Base-by-base conservation (phyloP, 345 rosid species). In the Linum lewisii region DNA sequence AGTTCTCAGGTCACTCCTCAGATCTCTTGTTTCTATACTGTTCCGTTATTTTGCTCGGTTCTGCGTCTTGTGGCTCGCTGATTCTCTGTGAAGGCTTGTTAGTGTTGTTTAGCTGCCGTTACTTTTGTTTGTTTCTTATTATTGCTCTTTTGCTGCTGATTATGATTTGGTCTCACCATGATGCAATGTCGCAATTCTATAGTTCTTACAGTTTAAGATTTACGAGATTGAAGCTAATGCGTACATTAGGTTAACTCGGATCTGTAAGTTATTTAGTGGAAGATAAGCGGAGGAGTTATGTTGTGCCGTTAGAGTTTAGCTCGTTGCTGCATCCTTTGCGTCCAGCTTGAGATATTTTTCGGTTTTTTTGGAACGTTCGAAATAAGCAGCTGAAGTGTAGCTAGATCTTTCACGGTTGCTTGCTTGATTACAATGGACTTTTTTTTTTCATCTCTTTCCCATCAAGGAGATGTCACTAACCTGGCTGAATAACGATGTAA, bases 1-100 rank as follows among this genome's bases (percentile, higher is more conserved):
- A 51, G 1, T 68, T 71, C 42, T 69, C 81, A 67, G 85, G 92
- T 84, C 20, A 10, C 14, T 61, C 54, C 58, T 53, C 66, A 2
- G 8, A 8, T 4, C 45, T 8, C 4, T 7, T 50, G 19, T 49
- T 42, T n/a, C 14, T 37, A 16, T 18, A 36, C 0, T 1, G 19
- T 37, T 2, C 24, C n/a, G 60, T 57, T 47, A 14, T 14, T 42
- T 5, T 11, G 25, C 19, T 6, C 7, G 34, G 38, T 53, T 47
- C 32, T 21, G 47, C 23, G 8, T 6, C 44, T 23, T 7, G 21
- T 42, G 11, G 21, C 53, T 22, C 37, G 24, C 49, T 8, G 13
- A 21, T 21, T 21, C 26, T 23, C 29, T 54, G 4, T 54, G 1
- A 21, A 29, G 24, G 24, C 26, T 23, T 21, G 15, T 8, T 21